phyloP scores from a whole-genome alignment of 108 stramenopile species.

The Conticribra weissflogii region DNA sequence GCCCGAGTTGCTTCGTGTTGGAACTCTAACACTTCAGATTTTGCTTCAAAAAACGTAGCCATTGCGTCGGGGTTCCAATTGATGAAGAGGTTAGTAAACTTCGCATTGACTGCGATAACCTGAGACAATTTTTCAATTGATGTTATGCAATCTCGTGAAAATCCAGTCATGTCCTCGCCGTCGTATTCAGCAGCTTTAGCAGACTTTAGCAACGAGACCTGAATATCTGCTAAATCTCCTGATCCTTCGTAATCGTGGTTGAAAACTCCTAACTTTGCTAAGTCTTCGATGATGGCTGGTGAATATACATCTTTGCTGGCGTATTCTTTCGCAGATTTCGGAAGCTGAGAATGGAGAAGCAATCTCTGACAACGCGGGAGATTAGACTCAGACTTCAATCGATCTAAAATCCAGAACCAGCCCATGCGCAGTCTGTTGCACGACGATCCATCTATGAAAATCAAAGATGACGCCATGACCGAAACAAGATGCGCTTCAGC shows the following conservation, averaged over 20 bases:
- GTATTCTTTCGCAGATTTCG: conserved; percentile 53
- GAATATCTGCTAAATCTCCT: conserved; percentile 77
- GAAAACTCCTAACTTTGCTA: conserved; percentile 63
- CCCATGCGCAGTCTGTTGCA: conserved; percentile 68
- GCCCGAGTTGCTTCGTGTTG: conserved; percentile 41
- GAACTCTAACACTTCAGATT: conserved; percentile 42
- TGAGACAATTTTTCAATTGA: conserved; percentile 23
- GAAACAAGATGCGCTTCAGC: conserved; percentile 83
- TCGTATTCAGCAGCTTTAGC: conserved; percentile 28
- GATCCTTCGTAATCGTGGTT: conserved; percentile 56
- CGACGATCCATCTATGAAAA: conserved; percentile 62
- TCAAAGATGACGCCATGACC: conserved; percentile 56
- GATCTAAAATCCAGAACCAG: conserved; percentile 87
- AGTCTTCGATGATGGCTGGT: conserved; percentile 57
- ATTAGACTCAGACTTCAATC: conserved; percentile 39
- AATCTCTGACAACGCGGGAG: conserved; percentile 62
- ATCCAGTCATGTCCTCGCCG: conserved; percentile 26
- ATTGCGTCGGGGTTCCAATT: conserved; percentile 84
- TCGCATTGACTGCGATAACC: conserved; percentile 58
- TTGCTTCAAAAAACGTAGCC: conserved; percentile 44
- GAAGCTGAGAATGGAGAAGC: conserved; percentile 79
- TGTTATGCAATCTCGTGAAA: conserved; percentile 38
- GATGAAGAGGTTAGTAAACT: conserved; percentile 74
- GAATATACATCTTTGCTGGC: conserved; percentile 54
- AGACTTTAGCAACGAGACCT: conserved; percentile 29